Evolutionary conservation across 2,329 filamentous ascomycete genomes (phyloP).

Genomic region (Diaporthe ilicicola): DNA sequence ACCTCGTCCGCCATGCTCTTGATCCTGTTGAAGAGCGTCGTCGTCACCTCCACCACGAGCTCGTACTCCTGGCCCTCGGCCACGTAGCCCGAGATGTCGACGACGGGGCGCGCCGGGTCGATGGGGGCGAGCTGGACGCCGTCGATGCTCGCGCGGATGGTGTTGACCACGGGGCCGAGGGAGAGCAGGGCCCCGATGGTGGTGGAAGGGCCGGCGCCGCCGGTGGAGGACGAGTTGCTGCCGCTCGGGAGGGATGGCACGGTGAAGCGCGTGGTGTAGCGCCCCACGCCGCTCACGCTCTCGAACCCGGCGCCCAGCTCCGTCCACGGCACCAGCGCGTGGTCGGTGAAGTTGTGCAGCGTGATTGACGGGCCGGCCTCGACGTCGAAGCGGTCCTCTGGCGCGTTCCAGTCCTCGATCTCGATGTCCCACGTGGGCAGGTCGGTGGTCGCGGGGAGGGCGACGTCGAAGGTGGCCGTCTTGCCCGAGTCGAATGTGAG

Average conservation of each 20-base stretch:
- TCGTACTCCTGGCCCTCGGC: conserved; percentile 6
- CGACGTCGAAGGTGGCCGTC: not conserved
- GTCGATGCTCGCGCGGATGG: conserved; percentile 26
- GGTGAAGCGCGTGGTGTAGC: conserved; percentile 23
- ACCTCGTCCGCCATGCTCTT: not conserved
- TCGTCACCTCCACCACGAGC: conserved; percentile 12
- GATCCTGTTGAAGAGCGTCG: conserved; percentile 18
- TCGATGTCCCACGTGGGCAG: conserved; percentile 23
- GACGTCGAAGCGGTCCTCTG: conserved; percentile 17
- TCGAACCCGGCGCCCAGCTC: conserved; percentile 14
- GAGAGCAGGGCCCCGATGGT: conserved; percentile 23
- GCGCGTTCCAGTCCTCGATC: conserved; percentile 24
- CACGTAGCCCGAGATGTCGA: conserved; percentile 16
- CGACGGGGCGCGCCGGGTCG: conserved; percentile 21
- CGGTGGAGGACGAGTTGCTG: not conserved
- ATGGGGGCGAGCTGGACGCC: conserved; percentile 21
- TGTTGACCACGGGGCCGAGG: conserved; percentile 22
- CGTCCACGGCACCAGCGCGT: conserved; percentile 14
- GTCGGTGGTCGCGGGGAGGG: not conserved
- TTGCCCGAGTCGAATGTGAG: conserved; percentile 17
- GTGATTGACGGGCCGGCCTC: conserved; percentile 19
- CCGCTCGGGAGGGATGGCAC: conserved; percentile 5
- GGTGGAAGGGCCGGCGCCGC: not conserved
- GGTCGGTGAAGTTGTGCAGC: conserved; percentile 11
- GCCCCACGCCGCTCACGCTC: conserved; percentile 25